Base-by-base conservation (phyloP, 1,284 basidiomycete species). In the Athelia sp. region DNA sequence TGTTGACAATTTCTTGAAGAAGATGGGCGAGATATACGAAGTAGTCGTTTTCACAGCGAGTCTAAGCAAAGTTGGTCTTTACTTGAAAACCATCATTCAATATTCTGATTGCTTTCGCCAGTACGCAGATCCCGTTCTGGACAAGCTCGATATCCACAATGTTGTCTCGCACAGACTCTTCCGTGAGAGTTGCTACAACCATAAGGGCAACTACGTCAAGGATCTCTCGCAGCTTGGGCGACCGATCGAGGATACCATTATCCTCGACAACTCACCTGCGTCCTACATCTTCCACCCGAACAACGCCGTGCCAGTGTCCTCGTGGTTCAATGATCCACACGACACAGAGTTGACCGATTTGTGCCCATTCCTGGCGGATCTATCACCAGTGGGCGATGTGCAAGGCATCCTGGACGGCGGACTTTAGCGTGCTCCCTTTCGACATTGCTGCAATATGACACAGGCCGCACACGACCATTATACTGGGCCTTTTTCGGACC, bases 221-320 rank as follows among this genome's bases (percentile, higher is more conserved):
- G 97, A 99, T 69, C 77, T 99, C 29, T 98, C 93, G 38, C 97
- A 98, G 70, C 78, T 99, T 36, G 96, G 96, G 31, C 83, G 96
- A 22, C 90, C 91, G 6, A 93, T 98, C 57, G 80, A 81, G 35
- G 93, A 96, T 62, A 92, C 90, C 54, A 98, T 99, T 63, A 99
- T 99, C 70, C 83, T 99, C 57, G 96, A 99, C 74, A 99, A 99
- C 70, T 98, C 94, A 35, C 96, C 96, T 11, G 96, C 97, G 14
- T 97, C 93, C 6, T 99, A 99, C 70, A 96, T 99, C 59, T 99
- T 99, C 80, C 96, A 99, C 64, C 94, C 95, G 15, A 97, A 97
- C 72, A 99, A 98, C 64, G 97, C 97, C 40, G 96, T 98, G 4
- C 96, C 96, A 9, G 94, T 99, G 50, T 98, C 95, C 45, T 96